Evolutionary conservation across 2,329 filamentous ascomycete genomes (phyloP).

Genomic region (Chrysoporthe austroafricana): DNA sequence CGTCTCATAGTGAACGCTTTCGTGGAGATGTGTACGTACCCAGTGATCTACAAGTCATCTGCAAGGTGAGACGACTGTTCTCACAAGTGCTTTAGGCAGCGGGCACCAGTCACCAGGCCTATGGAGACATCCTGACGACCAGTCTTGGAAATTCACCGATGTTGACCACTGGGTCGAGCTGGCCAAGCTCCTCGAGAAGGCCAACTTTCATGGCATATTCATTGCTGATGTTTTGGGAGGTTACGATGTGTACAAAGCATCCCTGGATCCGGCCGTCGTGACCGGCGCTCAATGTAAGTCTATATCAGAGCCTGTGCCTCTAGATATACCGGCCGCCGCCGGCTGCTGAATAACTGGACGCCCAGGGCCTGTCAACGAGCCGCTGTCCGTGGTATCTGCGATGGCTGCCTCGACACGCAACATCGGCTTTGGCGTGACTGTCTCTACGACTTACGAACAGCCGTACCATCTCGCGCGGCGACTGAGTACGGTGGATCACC

Average conservation of each 20-base stretch:
- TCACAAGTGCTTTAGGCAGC: constrained; percentile 34
- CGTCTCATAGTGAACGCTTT: constrained; percentile 30
- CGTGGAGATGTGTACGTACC: constrained; percentile 31
- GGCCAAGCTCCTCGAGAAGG: constrained; percentile 62
- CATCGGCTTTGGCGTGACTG: constrained; percentile 71
- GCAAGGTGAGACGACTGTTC: background rate
- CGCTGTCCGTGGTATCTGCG: constrained; percentile 63
- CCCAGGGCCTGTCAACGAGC: constrained; percentile 67
- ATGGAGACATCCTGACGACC: constrained; percentile 67
- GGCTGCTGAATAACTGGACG: background rate
- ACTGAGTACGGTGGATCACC: constrained; percentile 69
- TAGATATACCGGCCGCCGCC: no score
- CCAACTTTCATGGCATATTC: constrained; percentile 69
- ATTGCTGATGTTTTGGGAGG: constrained; percentile 68
- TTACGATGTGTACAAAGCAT: constrained; percentile 71
- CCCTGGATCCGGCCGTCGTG: constrained; percentile 58
- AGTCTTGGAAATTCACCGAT: constrained; percentile 64
- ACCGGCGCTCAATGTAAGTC: constrained; percentile 64
- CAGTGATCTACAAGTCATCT: background rate
- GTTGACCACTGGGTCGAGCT: constrained; percentile 64
- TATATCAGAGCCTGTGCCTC: background rate
- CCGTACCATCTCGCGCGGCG: constrained; percentile 68
- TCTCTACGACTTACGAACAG: constrained; percentile 70
- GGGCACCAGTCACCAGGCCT: constrained; percentile 53
- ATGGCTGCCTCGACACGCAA: constrained; percentile 71